Evolutionary conservation across 306 rosid species (phyloP).

Genomic region (Echinosophora koreensis): DNA sequence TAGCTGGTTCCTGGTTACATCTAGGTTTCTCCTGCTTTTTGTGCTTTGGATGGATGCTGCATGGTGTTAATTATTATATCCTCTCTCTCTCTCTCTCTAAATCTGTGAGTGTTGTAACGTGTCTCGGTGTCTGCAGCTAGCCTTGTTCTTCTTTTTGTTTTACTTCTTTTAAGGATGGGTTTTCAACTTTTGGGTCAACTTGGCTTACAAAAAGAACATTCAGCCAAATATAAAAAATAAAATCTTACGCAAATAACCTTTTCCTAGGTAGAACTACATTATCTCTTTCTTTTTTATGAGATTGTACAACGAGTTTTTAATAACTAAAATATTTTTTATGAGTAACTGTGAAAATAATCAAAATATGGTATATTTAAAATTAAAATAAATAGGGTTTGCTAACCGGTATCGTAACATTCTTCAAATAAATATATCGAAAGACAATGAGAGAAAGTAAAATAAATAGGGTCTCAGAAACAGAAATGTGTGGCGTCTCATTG

Average conservation of each 20-base stretch:
- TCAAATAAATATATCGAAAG: no score
- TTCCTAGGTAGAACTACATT: not conserved
- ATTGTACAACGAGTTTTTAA: no score
- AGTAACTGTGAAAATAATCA: no score
- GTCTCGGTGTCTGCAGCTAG: constrained; percentile 11
- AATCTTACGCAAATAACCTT: constrained; percentile 25
- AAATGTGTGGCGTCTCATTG: no score
- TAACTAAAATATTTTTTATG: no score
- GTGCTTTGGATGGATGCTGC: constrained; percentile 25
- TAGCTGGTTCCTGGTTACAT: constrained; percentile 53
- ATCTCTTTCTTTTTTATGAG: no score
- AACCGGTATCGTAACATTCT: no score
- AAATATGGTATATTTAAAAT: no score
- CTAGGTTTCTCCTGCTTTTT: constrained; percentile 43
- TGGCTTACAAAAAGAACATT: constrained; percentile 41
- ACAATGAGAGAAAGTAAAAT: no score
- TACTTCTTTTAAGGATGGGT: constrained; percentile 55
- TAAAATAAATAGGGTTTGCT: no score
- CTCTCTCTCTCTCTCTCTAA: not conserved
- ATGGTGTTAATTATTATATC: not conserved
- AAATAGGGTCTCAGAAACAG: no score
- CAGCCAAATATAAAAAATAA: constrained; percentile 39
- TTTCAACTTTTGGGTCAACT: constrained; percentile 33
- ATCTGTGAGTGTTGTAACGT: not conserved
- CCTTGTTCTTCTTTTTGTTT: constrained; percentile 36